phyloP scores from a whole-genome alignment of 306 rosid genomes.

The Rosa chinensis region DNA sequence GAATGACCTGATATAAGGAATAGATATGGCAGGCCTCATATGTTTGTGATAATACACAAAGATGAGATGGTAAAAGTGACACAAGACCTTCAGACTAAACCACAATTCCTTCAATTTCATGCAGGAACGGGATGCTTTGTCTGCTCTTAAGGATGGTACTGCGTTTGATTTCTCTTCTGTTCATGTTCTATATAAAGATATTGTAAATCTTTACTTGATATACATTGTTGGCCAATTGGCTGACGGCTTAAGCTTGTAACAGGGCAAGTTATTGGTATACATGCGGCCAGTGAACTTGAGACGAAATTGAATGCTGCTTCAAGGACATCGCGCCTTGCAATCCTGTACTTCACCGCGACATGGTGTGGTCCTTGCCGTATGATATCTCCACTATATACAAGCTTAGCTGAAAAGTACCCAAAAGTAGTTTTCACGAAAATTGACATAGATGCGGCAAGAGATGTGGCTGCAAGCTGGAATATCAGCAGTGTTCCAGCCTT shows the following conservation, averaged over 20 bases:
- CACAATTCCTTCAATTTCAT: slow-evolving; percentile 16
- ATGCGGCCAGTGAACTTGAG: slow-evolving; percentile 57
- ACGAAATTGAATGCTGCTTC: slow-evolving; percentile 66
- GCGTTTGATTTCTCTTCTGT: slow-evolving; percentile 7
- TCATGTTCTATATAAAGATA: neutral
- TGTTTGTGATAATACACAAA: neutral
- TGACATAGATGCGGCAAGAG: slow-evolving; percentile 76
- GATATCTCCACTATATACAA: slow-evolving; percentile 64
- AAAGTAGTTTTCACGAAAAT: slow-evolving; percentile 64
- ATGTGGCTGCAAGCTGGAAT: slow-evolving; percentile 67
- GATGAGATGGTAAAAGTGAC: neutral
- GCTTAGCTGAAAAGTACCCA: slow-evolving; percentile 71
- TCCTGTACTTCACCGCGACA: slow-evolving; percentile 83
- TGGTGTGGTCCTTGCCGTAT: slow-evolving; percentile 94
- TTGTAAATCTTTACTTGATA: neutral
- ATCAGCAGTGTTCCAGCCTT: slow-evolving; percentile 75
- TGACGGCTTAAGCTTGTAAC: slow-evolving; percentile 5
- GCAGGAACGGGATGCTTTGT: slow-evolving; percentile 61
- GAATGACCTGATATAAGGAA: neutral
- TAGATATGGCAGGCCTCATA: neutral
- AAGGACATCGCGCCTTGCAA: slow-evolving; percentile 57
- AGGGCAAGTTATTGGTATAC: slow-evolving; percentile 73
- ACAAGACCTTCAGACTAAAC: slow-evolving; percentile 17
- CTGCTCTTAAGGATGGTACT: slow-evolving; percentile 76
- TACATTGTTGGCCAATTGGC: neutral